Evolutionary conservation across 805 yeast genomes (phyloP).

Genomic region (Pichia nakasei): DNA sequence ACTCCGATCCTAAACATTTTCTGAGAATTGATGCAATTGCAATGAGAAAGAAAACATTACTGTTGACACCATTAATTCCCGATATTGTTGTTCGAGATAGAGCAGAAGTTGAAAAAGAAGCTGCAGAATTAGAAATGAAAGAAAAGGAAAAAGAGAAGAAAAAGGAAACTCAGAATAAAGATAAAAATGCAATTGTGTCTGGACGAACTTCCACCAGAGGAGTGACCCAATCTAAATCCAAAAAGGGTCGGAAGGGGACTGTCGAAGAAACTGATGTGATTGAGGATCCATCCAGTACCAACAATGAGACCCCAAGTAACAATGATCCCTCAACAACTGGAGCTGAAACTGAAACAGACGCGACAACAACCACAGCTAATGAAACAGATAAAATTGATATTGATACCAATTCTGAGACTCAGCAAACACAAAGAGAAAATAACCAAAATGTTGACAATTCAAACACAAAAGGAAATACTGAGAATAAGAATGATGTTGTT

Average conservation of each 20-base stretch:
- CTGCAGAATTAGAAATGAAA: slow-evolving; percentile 28
- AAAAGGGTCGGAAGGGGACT: slow-evolving; percentile 32
- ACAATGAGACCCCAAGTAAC: no score
- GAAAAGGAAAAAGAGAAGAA: slow-evolving; percentile 33
- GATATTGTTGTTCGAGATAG: slow-evolving; percentile 72
- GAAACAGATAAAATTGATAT: no score
- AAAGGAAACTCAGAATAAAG: slow-evolving; percentile 26
- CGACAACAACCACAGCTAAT: no score
- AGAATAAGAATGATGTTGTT: neutral
- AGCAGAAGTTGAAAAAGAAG: slow-evolving; percentile 62
- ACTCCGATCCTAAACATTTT: slow-evolving; percentile 91
- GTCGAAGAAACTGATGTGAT: no score
- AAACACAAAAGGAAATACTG: no score
- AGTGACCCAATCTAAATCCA: slow-evolving; percentile 25
- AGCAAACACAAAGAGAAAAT: no score
- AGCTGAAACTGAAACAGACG: neutral
- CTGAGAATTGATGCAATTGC: slow-evolving; percentile 87
- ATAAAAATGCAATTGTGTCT: slow-evolving; percentile 21
- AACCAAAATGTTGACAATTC: neutral
- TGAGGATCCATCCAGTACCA: no score
- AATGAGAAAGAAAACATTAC: slow-evolving; percentile 83
- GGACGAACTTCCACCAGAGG: slow-evolving; percentile 27
- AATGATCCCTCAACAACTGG: no score
- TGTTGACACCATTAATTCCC: slow-evolving; percentile 78
- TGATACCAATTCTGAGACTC: no score